Evolutionary conservation across 176 grass and related monocot genomes (phyloP).

Genomic region (Chloris gayana): DNA sequence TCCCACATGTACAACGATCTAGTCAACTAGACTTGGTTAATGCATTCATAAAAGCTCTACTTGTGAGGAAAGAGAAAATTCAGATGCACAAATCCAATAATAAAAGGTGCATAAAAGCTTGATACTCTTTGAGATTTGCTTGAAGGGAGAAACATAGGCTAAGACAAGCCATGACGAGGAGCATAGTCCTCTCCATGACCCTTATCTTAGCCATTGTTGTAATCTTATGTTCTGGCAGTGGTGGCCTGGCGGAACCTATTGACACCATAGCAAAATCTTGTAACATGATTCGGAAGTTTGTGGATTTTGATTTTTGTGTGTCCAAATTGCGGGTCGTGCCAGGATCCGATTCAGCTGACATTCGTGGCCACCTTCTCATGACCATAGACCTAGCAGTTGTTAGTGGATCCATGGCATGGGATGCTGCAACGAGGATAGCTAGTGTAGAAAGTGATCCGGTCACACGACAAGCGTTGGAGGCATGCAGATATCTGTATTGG

Average conservation of each 20-base stretch:
- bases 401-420: background rate
- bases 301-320: background rate
- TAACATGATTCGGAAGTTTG: too few species aligned
- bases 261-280: background rate
- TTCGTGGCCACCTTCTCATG: background rate
- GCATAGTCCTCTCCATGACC: background rate
- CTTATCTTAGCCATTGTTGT: background rate
- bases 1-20: too few species aligned
- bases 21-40: too few species aligned
- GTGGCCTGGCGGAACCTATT: background rate
- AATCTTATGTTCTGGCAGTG: background rate
- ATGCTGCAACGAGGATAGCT: background rate
- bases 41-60: too few species aligned
- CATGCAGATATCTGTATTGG: background rate
- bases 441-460: background rate
- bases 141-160: background rate
- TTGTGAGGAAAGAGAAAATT: too few species aligned
- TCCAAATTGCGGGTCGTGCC: background rate
- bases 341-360: background rate
- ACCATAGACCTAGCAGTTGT: background rate
- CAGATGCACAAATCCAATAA: too few species aligned
- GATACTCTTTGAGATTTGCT: background rate
- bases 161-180: background rate
- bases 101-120: background rate
- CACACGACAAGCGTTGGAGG: background rate